phyloP scores from a whole-genome alignment of 139 green algal genomes.

The Diplosphaera chodatii region DNA sequence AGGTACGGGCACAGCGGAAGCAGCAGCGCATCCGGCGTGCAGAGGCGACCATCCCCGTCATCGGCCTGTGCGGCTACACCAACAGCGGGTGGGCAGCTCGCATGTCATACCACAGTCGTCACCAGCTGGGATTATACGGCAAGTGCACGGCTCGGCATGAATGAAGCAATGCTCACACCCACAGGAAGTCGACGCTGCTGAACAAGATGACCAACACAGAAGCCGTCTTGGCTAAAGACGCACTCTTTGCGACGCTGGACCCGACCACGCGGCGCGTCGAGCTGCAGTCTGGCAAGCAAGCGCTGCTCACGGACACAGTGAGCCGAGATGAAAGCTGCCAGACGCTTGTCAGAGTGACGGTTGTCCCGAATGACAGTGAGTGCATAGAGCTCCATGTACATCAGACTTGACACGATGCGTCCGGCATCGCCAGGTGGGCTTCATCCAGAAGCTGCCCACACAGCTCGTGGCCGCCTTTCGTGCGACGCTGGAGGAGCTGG shows the following conservation, averaged over 20 bases:
- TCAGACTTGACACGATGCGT: no score
- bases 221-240: conserved; percentile 84
- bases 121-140: no score
- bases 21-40: conserved; percentile 59
- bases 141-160: no score
- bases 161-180: no score
- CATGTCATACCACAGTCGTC: conserved; percentile 7
- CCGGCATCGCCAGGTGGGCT: conserved; percentile 51
- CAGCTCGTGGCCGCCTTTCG: conserved; percentile 88
- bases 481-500: conserved; percentile 94
- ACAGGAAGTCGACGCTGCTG: conserved; percentile 68
- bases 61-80: conserved; percentile 93
- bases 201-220: conserved; percentile 54
- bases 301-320: conserved; percentile 92
- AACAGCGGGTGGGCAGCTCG: conserved; percentile 54
- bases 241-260: conserved; percentile 98
- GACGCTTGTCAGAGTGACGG: no score
- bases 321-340: no score
- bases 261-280: conserved; percentile 82
- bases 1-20: conserved; percentile 58
- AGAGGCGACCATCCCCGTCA: conserved; percentile 66
- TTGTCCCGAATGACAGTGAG: no score
- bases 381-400: no score
- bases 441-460: conserved; percentile 95
- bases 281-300: conserved; percentile 63